Evolutionary conservation across 2,329 filamentous ascomycete genomes (phyloP), one percentile per base, ranked within the genome.

Genomic region (Aureobasidium sp.): DNA sequence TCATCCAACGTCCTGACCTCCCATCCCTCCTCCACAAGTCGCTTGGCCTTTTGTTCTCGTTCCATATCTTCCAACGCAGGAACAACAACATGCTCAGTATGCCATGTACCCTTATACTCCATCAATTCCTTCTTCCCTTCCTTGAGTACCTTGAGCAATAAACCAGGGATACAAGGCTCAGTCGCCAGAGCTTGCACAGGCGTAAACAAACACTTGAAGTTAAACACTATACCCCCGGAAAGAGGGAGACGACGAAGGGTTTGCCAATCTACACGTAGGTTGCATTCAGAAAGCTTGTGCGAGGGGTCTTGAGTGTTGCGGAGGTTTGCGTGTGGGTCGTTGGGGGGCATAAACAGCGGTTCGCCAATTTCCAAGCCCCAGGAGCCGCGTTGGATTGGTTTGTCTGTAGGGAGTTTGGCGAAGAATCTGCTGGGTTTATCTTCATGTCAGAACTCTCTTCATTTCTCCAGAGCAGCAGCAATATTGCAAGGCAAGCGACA

Each of bases 151-250:
- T 87, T 89, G 2, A 3, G 15, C 8, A 48, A 3, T 5, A 95
- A 71, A 0, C 82, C 83, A 0, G 91, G 91, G 0, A 96, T 76
- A 51, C 85, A 88, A 0, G 88, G 83, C 72, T 96, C 91, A 1
- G 62, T 88, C 79, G 2, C 83, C 77, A 63, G 95, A 85, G 65
- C 88, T 84, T 79, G 71, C 0, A 96, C 72, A 0, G 88, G 88
- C 0, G 90, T 94, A 74, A 95, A 95, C 0, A 94, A 74, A 0
- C 88, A 90, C 71, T 93, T 95, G 82, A 93, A 96, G 73, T 94
- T 95, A 78, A 96, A 96, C 0, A 91, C 83, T 1, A 96, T 78
- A 0, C 82, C 87, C 0, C 84, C 89, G 0, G 87, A 91, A 0
- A 96, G 77, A 0, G 91, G 90, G 0, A 96, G 76, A 2, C 91